Evolutionary conservation across 208 protist species (phyloP).

Genomic region (Acanthamoeba sp.): DNA sequence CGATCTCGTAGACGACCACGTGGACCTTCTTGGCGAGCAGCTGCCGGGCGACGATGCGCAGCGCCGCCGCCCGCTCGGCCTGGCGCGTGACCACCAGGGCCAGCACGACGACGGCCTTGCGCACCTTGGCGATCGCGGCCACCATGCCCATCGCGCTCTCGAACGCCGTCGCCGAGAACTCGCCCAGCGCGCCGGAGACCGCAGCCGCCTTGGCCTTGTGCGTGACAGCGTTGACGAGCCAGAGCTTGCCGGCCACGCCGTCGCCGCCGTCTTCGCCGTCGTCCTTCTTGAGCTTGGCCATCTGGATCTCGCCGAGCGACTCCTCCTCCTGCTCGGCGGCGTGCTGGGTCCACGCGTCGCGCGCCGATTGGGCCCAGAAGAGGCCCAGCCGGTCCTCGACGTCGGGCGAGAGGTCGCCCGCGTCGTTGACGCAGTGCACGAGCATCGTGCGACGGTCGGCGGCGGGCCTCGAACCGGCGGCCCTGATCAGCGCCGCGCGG

Average conservation of each 20-base stretch:
- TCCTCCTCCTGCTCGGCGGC: background rate
- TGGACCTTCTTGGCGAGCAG: constrained; percentile 6
- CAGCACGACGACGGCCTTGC: constrained; percentile 6
- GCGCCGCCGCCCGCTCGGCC: background rate
- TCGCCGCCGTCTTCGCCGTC: background rate
- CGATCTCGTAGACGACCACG: constrained; percentile 13
- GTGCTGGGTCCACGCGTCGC: background rate
- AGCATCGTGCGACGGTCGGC: background rate
- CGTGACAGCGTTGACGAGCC: constrained; percentile 36
- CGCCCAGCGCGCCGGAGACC: background rate
- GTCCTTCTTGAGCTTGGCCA: constrained; percentile 1
- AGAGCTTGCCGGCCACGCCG: background rate
- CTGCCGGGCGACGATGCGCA: background rate
- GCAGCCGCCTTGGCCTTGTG: background rate
- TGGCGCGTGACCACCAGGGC: background rate
- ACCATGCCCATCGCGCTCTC: background rate
- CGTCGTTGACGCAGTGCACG: constrained; percentile 47
- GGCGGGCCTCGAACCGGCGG: background rate
- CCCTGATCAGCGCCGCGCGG: background rate
- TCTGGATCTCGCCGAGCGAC: constrained; percentile 10
- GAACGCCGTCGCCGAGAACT: background rate
- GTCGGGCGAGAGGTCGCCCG: background rate
- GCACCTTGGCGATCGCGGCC: constrained; percentile 5
- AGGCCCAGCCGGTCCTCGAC: background rate
- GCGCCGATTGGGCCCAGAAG: background rate